phyloP scores from a whole-genome alignment of 345 rosid species.

The Nasturtium officinale region DNA sequence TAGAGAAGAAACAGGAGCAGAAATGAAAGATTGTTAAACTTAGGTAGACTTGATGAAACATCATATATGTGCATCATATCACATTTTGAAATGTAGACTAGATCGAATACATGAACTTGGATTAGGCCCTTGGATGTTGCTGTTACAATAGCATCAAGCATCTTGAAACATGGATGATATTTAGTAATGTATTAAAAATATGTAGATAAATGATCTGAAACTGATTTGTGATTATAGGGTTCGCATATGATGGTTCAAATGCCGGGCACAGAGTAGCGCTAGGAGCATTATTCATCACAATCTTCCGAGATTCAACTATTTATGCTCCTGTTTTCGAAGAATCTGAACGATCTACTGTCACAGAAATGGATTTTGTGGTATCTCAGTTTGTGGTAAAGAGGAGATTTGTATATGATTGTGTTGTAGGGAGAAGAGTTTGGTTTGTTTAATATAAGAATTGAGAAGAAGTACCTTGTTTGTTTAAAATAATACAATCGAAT shows the following conservation, averaged over 20 bases:
- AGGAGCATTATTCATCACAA: constrained; percentile 24
- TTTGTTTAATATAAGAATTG: constrained; percentile 26
- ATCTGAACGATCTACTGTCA: constrained; percentile 26
- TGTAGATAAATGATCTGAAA: constrained; percentile 3
- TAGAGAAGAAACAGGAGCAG: not conserved
- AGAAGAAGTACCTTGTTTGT: not conserved
- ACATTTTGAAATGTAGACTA: not conserved
- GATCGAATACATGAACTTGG: not conserved
- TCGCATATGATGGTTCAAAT: constrained; percentile 66
- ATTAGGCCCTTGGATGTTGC: not conserved
- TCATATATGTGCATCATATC: constrained; percentile 6
- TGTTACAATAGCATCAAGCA: not conserved
- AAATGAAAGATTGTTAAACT: not conserved
- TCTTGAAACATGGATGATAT: not conserved
- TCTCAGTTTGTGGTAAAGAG: constrained; percentile 31
- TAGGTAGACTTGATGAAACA: not conserved
- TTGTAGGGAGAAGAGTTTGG: constrained; percentile 28
- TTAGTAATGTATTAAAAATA: not conserved
- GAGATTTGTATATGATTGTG: constrained; percentile 36
- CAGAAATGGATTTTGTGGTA: constrained; percentile 22
- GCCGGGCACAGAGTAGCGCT: constrained; percentile 56
- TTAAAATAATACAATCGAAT: too few relatives aligned
- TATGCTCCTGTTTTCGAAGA: constrained; percentile 25
- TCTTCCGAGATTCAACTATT: constrained; percentile 30
- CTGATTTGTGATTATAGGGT: constrained; percentile 43